Evolutionary conservation across 371 early-diverging fungal species (phyloP).

Genomic region (Zopfochytrium polystomum): DNA sequence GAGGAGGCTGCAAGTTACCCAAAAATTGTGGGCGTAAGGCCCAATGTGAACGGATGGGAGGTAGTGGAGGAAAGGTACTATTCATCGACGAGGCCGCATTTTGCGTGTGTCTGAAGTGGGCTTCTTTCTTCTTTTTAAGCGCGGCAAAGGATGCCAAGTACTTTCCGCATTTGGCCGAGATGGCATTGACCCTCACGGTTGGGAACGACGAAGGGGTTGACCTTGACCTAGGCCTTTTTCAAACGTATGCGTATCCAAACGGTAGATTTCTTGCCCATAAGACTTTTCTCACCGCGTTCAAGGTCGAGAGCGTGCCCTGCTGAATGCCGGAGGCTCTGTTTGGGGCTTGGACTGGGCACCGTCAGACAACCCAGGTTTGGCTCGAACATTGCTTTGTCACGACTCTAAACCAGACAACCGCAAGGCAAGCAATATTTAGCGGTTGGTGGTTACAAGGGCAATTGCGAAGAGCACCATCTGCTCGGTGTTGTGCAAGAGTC

Average conservation of each 20-base stretch:
- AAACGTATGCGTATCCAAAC: background rate
- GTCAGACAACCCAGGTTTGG: slow-evolving; percentile 27
- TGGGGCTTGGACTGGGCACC: slow-evolving; percentile 66
- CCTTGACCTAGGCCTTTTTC: no score
- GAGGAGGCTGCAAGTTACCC: no score
- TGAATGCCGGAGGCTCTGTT: slow-evolving; percentile 60
- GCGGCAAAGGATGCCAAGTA: no score
- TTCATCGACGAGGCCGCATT: no score
- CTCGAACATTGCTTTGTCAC: background rate
- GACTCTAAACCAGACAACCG: background rate
- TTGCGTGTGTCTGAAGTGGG: no score
- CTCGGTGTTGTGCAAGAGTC: slow-evolving; percentile 41
- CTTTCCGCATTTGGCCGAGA: no score
- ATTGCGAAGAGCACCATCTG: slow-evolving; percentile 47
- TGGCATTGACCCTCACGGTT: no score
- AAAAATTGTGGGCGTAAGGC: no score
- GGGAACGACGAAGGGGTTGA: no score
- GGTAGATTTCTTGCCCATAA: background rate
- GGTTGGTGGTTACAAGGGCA: slow-evolving; percentile 55
- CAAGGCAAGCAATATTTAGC: slow-evolving; percentile 56
- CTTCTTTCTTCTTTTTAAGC: no score
- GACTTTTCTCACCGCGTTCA: background rate
- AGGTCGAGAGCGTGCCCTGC: background rate
- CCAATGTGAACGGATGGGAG: no score
- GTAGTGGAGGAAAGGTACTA: no score